These are phyloP conservation scores for Wickerhamiella kazuoi DNA, from an alignment of 805 yeast genomes.

Conservation along the genomic window DNA sequence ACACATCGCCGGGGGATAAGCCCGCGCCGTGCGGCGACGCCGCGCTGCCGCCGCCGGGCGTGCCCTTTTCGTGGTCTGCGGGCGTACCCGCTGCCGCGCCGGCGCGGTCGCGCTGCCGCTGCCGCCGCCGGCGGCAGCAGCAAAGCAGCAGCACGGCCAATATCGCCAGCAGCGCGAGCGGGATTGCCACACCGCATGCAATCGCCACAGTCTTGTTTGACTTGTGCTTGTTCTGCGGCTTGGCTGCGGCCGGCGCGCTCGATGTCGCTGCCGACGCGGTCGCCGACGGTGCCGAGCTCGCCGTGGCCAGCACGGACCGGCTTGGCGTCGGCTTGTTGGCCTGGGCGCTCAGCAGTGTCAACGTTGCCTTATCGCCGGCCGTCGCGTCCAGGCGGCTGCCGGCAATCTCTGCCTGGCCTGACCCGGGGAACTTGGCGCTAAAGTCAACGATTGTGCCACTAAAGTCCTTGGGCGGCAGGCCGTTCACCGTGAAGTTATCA, in stretches of 20 bases:
- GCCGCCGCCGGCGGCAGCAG: conserved; percentile 33
- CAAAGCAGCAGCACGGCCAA: conserved; percentile 33
- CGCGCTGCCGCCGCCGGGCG: conserved; percentile 8
- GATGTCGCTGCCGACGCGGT: conserved; percentile 17
- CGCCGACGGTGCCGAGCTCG: conserved; percentile 17
- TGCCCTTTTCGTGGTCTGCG: not conserved
- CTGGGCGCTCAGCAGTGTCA: conserved; percentile 39
- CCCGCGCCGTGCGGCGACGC: conserved; percentile 4
- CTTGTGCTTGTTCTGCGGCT: conserved; percentile 10
- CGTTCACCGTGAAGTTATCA: conserved; percentile 48
- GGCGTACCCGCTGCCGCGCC: not conserved
- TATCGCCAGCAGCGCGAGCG: conserved; percentile 34
- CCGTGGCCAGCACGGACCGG: conserved; percentile 17
- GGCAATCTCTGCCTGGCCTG: conserved; percentile 3
- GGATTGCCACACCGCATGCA: conserved; percentile 79
- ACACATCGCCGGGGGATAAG: conserved; percentile 4
- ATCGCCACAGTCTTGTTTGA: conserved; percentile 51
- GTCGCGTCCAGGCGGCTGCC: not conserved
- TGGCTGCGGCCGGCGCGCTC: conserved; percentile 19
- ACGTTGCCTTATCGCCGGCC: conserved; percentile 24
- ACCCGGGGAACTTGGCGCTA: conserved; percentile 34
- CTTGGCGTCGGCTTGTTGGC: conserved; percentile 12
- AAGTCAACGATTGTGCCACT: conserved; percentile 26
- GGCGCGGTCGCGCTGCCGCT: conserved; percentile 22
- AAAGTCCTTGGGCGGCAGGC: conserved; percentile 41